These are phyloP conservation scores for Zoysia japonica DNA, from an alignment of 176 grass and related monocot species.

Conservation along the genomic window DNA sequence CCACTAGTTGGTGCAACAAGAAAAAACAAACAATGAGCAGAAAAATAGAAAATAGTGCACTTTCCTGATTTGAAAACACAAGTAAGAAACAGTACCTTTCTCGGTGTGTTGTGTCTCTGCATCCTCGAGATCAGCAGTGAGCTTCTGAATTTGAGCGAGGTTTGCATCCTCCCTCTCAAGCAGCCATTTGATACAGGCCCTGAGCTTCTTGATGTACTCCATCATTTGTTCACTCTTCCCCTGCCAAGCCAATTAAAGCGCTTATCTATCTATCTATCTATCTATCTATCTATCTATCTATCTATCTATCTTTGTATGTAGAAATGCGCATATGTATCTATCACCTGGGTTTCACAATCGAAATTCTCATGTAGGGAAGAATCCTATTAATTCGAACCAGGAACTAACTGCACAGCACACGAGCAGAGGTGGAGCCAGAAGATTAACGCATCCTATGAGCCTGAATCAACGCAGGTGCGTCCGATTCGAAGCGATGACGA, in stretches of 20 bases:
- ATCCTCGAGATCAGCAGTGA: constrained; percentile 42
- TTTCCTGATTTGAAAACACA: not conserved
- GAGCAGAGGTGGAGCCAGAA: not conserved
- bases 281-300: no score
- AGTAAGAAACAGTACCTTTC: constrained; percentile 41
- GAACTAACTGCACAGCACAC: not conserved
- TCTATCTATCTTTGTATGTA: no score
- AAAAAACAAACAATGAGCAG: constrained; percentile 15
- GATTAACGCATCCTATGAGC: no score
- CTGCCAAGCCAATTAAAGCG: constrained; percentile 15
- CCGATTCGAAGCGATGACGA: no score
- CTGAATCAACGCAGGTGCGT: no score
- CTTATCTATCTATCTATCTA: no score
- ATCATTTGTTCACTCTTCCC: constrained; percentile 77
- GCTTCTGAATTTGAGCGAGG: constrained; percentile 45
- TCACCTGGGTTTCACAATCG: not conserved
- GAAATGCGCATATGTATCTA: not conserved
- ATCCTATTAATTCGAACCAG: not conserved
- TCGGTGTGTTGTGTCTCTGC: constrained; percentile 48
- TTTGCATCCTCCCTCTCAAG: constrained; percentile 59
- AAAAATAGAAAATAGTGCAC: not conserved
- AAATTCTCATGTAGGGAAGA: not conserved
- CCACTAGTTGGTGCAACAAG: constrained; percentile 28
- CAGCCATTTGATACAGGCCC: constrained; percentile 69
- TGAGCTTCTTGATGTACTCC: constrained; percentile 77